A percentile compares a stretch with the other conserved stretches of the same genome.
phyloP scores from a whole-genome alignment of 163 green algal species.

The Trebouxia gelatinosa region DNA sequence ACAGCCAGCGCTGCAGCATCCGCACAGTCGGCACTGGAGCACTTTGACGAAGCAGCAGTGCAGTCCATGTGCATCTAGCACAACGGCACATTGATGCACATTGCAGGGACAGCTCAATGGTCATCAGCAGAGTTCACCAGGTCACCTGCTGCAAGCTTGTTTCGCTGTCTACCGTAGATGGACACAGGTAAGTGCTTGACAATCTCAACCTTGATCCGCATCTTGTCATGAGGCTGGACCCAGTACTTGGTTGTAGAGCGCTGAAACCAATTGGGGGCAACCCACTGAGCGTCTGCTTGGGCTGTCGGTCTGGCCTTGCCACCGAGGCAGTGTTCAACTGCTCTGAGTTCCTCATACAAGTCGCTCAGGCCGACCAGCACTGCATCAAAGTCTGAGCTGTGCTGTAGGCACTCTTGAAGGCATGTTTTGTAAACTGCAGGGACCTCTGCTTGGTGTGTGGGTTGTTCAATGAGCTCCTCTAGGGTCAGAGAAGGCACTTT shows the following conservation, averaged over 20 bases:
- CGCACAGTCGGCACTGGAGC: background rate
- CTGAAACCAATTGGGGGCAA: conserved; percentile 37
- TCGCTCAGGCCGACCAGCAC: conserved; percentile 53
- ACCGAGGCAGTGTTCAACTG: conserved; percentile 14
- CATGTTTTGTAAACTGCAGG: conserved; percentile 18
- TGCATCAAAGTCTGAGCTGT: conserved; percentile 29
- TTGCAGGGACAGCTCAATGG: background rate
- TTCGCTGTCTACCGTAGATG: conserved; percentile 51
- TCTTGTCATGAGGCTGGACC: conserved; percentile 51
- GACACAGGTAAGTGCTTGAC: conserved; percentile 64
- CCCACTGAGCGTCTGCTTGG: background rate
- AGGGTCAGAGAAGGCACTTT: conserved; percentile 21
- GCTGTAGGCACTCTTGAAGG: conserved; percentile 1
- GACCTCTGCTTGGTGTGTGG: background rate
- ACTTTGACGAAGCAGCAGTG: background rate
- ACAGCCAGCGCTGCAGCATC: conserved; percentile 5
- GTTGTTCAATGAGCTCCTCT: conserved; percentile 23
- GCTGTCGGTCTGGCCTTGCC: background rate
- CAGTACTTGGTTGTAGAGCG: conserved; percentile 72
- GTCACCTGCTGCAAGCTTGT: conserved; percentile 34
- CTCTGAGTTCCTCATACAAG: conserved; percentile 42
- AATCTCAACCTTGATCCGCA: conserved; percentile 56
- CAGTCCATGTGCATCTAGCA: background rate
- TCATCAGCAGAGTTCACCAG: conserved; percentile 30
- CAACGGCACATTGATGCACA: background rate